These are phyloP conservation scores for Zymoseptoria passerinii DNA, from an alignment of 2,329 filamentous ascomycete species.

Conservation along the genomic window DNA sequence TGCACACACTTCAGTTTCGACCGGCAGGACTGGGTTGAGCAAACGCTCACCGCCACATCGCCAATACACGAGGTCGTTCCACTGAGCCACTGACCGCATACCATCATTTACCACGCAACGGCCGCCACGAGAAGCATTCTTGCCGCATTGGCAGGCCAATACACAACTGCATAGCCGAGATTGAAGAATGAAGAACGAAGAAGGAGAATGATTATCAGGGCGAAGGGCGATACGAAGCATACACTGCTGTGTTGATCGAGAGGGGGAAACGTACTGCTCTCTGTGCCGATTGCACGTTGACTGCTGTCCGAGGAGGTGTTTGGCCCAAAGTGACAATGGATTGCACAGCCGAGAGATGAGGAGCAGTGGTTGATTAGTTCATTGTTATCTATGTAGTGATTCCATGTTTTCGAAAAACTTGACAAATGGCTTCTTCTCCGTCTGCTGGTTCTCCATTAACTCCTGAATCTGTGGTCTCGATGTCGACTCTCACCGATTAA, in stretches of 20 bases:
- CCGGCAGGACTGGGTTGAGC: conserved; percentile 6
- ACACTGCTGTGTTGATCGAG: not conserved
- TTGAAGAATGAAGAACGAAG: not conserved
- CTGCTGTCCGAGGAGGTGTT: too few species aligned
- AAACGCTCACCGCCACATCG: conserved; percentile 8
- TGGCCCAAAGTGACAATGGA: not conserved
- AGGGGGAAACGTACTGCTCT: not conserved
- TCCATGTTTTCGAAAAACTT: not conserved
- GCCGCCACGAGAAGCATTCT: not conserved
- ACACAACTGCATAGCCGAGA: not conserved
- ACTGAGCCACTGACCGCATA: conserved; percentile 19
- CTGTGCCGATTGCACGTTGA: not conserved
- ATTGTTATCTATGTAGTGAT: not conserved
- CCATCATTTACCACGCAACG: conserved; percentile 13
- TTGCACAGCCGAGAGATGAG: not conserved
- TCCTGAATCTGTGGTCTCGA: not conserved
- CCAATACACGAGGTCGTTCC: conserved; percentile 3
- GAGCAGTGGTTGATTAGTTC: conserved; percentile 1
- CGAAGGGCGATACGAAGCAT: conserved; percentile 1
- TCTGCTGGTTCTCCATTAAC: not conserved
- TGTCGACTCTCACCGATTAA: too few species aligned
- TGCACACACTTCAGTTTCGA: conserved; percentile 13
- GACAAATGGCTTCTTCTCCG: not conserved
- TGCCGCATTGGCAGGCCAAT: not conserved
- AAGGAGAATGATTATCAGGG: not conserved